Evolutionary conservation across 139 green algal species (phyloP).

Genomic region (Haematococcus lacustris): DNA sequence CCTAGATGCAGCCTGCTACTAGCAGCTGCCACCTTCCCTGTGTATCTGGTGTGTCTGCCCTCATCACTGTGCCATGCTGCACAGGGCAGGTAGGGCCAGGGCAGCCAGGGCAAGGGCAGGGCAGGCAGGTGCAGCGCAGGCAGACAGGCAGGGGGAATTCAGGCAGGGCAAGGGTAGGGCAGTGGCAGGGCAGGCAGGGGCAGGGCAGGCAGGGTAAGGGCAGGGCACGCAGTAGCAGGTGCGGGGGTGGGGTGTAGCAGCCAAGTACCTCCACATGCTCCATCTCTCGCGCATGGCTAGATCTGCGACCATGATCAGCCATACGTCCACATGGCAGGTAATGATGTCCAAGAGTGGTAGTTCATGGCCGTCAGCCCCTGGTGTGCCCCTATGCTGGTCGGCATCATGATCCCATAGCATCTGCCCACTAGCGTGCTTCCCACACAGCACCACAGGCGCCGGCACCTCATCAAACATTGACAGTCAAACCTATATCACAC

Average conservation of each 20-base stretch:
- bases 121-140: too few relatives aligned
- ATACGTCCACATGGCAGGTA: too few relatives aligned
- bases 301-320: background rate
- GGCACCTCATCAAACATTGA: too few relatives aligned
- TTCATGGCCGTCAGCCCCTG: background rate
- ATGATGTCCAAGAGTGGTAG: too few relatives aligned
- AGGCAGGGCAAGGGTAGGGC: background rate
- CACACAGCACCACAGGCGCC: background rate
- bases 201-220: background rate
- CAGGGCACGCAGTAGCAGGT: background rate
- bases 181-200: background rate
- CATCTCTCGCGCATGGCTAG: conserved; percentile 6
- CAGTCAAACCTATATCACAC: too few relatives aligned
- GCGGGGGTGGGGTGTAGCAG: too few relatives aligned
- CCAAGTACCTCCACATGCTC: conserved; percentile 27
- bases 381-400: conserved; percentile 1
- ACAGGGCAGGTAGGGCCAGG: background rate
- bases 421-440: too few relatives aligned
- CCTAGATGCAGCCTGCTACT: too few relatives aligned
- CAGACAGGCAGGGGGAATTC: too few relatives aligned
- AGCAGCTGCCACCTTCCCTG: too few relatives aligned
- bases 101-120: background rate
- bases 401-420: background rate
- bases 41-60: too few relatives aligned
- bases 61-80: too few relatives aligned